Evolutionary conservation across 257 asterid genomes (phyloP).

Genomic region (Parsonsia alboflavescens): DNA sequence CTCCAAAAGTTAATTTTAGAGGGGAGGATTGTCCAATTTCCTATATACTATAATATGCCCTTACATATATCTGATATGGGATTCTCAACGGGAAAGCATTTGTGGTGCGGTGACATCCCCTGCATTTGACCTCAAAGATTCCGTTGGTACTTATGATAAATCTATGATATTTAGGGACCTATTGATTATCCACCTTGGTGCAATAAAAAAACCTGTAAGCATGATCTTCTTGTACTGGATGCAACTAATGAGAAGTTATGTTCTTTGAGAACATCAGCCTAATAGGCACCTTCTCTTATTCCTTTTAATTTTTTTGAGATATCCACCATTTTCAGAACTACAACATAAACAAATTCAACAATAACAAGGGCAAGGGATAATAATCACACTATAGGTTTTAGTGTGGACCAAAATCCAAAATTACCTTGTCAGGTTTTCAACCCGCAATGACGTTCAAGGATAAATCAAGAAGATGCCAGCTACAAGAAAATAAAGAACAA

Average conservation of each 20-base stretch:
- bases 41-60: too few species aligned
- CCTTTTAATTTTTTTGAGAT: neutral
- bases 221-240: too few species aligned
- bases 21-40: too few species aligned
- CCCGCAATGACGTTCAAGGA: neutral
- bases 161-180: slow-evolving; percentile 50
- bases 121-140: slow-evolving; percentile 44
- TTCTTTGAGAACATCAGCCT: neutral
- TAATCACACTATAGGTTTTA: too few species aligned
- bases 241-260: too few species aligned
- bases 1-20: too few species aligned
- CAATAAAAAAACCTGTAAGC: too few species aligned
- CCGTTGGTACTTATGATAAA: slow-evolving; percentile 79
- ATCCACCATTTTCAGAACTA: neutral
- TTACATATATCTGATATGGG: too few species aligned
- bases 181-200: too few species aligned
- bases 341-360: neutral
- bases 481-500: neutral
- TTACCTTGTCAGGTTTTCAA: too few species aligned
- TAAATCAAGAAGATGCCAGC: neutral
- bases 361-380: neutral
- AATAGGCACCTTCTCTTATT: neutral
- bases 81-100: too few species aligned
- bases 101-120: slow-evolving; percentile 52
- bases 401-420: neutral